Conservation (phyloP, 1,284 basidiomycete species). For the Pseudozyma flocculosa region DNA sequence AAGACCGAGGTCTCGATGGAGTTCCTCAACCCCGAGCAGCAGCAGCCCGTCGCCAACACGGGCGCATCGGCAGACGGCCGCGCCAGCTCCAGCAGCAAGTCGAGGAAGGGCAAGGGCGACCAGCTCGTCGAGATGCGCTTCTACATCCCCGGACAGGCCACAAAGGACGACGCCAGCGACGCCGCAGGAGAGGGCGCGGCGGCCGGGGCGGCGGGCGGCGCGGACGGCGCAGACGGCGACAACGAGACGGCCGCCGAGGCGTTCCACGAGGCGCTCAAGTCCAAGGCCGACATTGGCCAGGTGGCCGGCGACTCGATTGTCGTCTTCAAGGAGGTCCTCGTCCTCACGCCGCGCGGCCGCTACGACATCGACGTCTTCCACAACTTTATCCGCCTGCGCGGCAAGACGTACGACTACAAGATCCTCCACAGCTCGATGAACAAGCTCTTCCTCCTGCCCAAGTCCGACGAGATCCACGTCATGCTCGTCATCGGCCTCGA, state of each 20-base stretch:
- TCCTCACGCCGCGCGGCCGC: constrained; percentile 88
- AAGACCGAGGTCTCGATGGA: constrained; percentile 97
- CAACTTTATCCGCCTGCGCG: constrained; percentile 87
- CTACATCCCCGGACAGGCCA: constrained; percentile 80
- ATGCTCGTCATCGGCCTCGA: constrained; percentile 69
- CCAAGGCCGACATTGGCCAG: constrained; percentile 91
- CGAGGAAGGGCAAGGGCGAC: constrained; percentile 44
- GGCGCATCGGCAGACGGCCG: constrained; percentile 39
- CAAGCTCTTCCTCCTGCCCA: constrained; percentile 87
- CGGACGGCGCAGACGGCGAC: constrained; percentile 61
- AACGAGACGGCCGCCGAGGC: constrained; percentile 82
- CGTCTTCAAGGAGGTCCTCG: constrained; percentile 94
- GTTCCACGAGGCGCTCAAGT: constrained; percentile 94
- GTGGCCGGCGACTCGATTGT: constrained; percentile 89
- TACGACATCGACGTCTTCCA: constrained; percentile 98
- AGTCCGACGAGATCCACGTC: constrained; percentile 89
- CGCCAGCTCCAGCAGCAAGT: constrained; percentile 6
- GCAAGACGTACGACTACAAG: constrained; percentile 99
- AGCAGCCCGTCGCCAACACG: constrained; percentile 55
- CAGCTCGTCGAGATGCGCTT: constrained; percentile 96
- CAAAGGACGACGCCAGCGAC: constrained; percentile 61
- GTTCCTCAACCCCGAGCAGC: constrained; percentile 66
- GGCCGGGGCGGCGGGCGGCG: constrained; percentile 59
- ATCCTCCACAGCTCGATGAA: constrained; percentile 88
- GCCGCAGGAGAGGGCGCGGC: constrained; percentile 30